Evolutionary conservation across 768 basidiomycete genomes (phyloP).

Genomic region (Pleurotus eryngii): DNA sequence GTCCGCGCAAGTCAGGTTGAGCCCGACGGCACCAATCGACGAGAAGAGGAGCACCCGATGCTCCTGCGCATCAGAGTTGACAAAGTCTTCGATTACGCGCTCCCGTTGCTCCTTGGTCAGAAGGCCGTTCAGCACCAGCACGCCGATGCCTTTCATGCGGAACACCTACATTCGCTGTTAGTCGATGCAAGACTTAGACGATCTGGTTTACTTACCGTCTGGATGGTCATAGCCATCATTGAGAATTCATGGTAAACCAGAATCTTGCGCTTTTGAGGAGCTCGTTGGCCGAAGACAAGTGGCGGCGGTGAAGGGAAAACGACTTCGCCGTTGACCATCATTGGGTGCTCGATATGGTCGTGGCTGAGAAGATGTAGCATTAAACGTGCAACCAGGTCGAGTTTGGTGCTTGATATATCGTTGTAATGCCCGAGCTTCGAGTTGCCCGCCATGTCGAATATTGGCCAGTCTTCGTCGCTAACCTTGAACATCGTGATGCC

Average conservation of each 20-base stretch:
- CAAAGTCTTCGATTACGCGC: background rate
- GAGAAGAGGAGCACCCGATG: conserved; percentile 6
- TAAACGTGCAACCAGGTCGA: background rate
- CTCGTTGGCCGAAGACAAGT: background rate
- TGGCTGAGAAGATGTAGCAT: background rate
- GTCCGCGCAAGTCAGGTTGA: background rate
- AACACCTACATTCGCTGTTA: background rate
- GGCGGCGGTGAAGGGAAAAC: background rate
- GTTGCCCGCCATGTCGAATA: background rate
- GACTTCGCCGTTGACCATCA: background rate
- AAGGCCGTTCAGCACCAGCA: background rate
- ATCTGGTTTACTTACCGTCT: background rate
- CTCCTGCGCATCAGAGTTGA: background rate
- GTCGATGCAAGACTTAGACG: background rate
- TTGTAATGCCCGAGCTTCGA: background rate
- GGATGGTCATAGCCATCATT: conserved; percentile 9
- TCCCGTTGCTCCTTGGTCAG: background rate
- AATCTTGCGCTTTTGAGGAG: conserved; percentile 1
- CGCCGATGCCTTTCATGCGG: background rate
- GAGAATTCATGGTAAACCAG: conserved; percentile 9
- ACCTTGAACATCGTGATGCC: background rate
- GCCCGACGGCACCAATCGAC: background rate
- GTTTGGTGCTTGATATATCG: background rate
- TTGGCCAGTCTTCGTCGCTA: background rate
- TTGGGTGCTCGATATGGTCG: background rate